Evolutionary conservation across 176 grass and related monocot genomes (phyloP).

Genomic region (Miscanthus lutarioriparius): DNA sequence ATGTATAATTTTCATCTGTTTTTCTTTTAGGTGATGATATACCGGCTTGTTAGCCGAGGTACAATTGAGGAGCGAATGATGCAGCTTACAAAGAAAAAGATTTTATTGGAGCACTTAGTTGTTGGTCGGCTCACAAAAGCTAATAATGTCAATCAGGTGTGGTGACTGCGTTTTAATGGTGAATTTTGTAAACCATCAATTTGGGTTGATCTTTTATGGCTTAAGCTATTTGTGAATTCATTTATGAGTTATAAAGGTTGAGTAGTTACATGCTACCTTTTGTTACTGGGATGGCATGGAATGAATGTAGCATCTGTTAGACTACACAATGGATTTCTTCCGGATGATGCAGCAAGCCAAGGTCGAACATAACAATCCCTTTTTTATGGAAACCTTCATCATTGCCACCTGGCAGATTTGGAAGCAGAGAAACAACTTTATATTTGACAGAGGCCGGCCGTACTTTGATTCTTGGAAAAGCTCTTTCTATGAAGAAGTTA

Average conservation of each 20-base stretch:
- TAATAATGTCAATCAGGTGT: slow-evolving; percentile 85
- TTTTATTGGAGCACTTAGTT: slow-evolving; percentile 96
- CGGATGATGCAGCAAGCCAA: no score
- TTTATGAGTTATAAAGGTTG: slow-evolving; percentile 7
- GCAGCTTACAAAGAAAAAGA: slow-evolving; percentile 99
- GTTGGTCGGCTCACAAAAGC: slow-evolving; percentile 91
- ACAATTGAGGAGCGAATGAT: slow-evolving; percentile 99
- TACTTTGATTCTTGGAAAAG: no score
- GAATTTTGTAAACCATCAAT: slow-evolving; percentile 3
- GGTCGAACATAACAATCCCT: no score
- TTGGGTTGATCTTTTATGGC: background rate
- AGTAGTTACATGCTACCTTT: slow-evolving; percentile 22
- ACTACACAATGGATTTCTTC: no score
- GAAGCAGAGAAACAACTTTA: no score
- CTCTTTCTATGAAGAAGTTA: no score
- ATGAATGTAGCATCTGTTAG: slow-evolving; percentile 12
- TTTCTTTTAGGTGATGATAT: slow-evolving; percentile 96
- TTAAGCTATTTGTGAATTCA: background rate
- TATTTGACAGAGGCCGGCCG: no score
- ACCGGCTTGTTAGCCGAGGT: slow-evolving; percentile 96
- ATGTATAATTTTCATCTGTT: slow-evolving; percentile 15
- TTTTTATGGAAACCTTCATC: no score
- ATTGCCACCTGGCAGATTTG: no score
- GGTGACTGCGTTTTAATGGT: slow-evolving; percentile 15
- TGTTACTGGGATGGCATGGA: slow-evolving; percentile 1